Conservation (phyloP, 768 basidiomycete species). For the Lenzites betulinus region DNA sequence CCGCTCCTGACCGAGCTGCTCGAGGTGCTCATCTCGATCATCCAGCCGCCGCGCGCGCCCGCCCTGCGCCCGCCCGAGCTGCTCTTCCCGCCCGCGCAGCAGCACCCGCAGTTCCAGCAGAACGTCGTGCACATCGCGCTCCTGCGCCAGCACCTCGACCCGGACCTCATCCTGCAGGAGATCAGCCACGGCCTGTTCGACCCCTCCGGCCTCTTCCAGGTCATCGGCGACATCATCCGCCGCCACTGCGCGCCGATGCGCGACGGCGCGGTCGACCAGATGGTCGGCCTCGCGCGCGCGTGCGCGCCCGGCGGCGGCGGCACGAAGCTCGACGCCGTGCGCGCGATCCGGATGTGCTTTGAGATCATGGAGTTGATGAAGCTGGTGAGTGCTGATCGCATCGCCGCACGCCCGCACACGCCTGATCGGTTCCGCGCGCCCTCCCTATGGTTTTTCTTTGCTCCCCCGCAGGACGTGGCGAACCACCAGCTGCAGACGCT, state of each 20-base stretch:
- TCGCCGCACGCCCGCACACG: conserved; percentile 16
- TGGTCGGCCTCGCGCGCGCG: conserved; percentile 70
- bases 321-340: conserved; percentile 63
- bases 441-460: neutral
- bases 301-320: conserved; percentile 58
- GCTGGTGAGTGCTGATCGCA: conserved; percentile 59
- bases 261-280: conserved; percentile 78
- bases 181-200: conserved; percentile 77
- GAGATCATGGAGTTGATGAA: conserved; percentile 96
- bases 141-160: conserved; percentile 79
- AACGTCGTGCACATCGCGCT: conserved; percentile 64
- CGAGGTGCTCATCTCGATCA: conserved; percentile 80
- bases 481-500: conserved; percentile 93
- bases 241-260: conserved; percentile 94
- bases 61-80: conserved; percentile 45
- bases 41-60: conserved; percentile 53
- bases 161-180: conserved; percentile 80
- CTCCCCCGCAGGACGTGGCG: conserved; percentile 75
- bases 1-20: conserved; percentile 74
- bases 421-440: conserved; percentile 7
- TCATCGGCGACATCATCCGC: conserved; percentile 81
- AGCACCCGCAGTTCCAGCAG: conserved; percentile 61
- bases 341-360: conserved; percentile 79
- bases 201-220: conserved; percentile 72
- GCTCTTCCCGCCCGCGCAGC: conserved; percentile 58